Evolutionary conservation across 1,284 basidiomycete genomes (phyloP).

Genomic region (Psilocybe mexicana): DNA sequence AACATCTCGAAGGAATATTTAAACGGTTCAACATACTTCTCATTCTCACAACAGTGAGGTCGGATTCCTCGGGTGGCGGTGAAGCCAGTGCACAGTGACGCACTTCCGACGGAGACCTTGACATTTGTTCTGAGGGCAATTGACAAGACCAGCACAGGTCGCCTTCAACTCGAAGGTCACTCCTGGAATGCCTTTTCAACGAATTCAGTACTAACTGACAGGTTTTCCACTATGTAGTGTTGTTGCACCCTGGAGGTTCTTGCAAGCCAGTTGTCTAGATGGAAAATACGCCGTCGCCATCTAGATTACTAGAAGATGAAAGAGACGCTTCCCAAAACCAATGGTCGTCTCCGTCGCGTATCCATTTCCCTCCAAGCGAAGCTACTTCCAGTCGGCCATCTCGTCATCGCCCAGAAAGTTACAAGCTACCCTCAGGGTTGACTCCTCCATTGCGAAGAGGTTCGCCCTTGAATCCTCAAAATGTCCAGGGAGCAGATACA

Average conservation of each 20-base stretch:
- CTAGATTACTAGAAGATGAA: slow-evolving; percentile 21
- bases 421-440: slow-evolving; percentile 16
- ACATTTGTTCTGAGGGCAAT: no score
- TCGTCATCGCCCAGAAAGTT: slow-evolving; percentile 23
- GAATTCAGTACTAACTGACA: background rate
- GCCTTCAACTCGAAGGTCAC: background rate
- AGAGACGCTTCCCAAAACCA: slow-evolving; percentile 7
- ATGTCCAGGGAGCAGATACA: slow-evolving; percentile 19
- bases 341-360: slow-evolving; percentile 22
- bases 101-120: no score
- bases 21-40: no score
- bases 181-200: background rate
- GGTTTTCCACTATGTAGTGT: background rate
- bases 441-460: slow-evolving; percentile 29
- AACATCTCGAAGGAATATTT: no score
- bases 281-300: slow-evolving; percentile 18
- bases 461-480: slow-evolving; percentile 34
- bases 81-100: no score
- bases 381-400: slow-evolving; percentile 19
- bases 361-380: slow-evolving; percentile 30
- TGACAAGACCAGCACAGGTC: no score
- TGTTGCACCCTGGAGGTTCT: background rate
- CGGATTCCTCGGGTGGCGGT: no score
- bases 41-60: no score
- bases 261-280: background rate